These are phyloP conservation scores for Claviceps monticola DNA, from an alignment of 2,329 filamentous ascomycete species.

Conservation along the genomic window DNA sequence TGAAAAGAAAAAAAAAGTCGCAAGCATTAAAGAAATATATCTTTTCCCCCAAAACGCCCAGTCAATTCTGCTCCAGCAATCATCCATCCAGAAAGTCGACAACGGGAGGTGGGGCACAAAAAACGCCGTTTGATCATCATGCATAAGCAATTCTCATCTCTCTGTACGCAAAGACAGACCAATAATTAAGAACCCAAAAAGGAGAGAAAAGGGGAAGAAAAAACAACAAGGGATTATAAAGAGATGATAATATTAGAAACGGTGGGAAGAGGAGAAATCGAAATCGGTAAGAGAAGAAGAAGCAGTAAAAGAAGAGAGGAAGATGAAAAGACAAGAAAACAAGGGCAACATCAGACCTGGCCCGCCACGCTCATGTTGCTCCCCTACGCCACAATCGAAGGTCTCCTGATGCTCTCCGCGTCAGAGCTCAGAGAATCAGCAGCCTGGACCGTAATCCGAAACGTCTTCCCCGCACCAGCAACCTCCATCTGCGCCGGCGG, in stretches of 20 bases:
- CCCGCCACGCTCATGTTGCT: not conserved
- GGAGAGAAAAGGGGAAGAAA: not conserved
- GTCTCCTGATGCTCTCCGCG: constrained; percentile 10
- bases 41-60: too few relatives aligned
- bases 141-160: not conserved
- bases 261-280: not conserved
- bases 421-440: constrained; percentile 2
- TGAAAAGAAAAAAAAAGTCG: too few relatives aligned
- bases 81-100: too few relatives aligned
- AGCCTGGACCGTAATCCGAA: constrained; percentile 14
- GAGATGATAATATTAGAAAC: not conserved
- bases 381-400: constrained; percentile 10
- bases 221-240: too few relatives aligned
- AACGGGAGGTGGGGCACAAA: too few relatives aligned
- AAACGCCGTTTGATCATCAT: too few relatives aligned
- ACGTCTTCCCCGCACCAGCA: constrained; percentile 6
- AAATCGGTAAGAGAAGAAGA: not conserved
- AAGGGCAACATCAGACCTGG: not conserved
- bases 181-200: not conserved
- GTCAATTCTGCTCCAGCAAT: too few relatives aligned
- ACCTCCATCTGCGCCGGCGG: constrained; percentile 18
- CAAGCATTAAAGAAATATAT: too few relatives aligned
- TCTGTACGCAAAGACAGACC: not conserved
- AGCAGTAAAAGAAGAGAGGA: not conserved
- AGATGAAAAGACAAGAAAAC: not conserved